Percentiles rank a stretch among this genome's conserved stretches.
phyloP scores from a whole-genome alignment of 768 basidiomycete species.

The Lactarius hatsudake region DNA sequence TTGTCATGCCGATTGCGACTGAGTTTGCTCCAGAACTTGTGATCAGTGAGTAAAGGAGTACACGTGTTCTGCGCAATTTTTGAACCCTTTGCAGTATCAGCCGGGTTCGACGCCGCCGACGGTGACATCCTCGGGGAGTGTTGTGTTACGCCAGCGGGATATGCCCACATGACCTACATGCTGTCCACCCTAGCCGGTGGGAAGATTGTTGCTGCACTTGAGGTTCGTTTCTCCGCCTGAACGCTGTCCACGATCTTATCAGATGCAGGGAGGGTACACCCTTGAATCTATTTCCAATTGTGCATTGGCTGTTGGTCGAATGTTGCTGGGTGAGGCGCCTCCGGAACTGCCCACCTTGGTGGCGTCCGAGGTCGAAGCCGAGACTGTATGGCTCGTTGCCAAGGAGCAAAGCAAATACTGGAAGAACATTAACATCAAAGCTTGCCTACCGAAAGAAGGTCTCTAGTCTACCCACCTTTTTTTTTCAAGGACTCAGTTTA shows the following conservation, averaged over 20 bases:
- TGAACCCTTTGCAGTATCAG: conserved; percentile 64
- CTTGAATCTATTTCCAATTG: conserved; percentile 85
- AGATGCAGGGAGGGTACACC: conserved; percentile 87
- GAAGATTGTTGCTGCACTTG: conserved; percentile 87
- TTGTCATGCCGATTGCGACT: conserved; percentile 95
- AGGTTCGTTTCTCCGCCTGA: conserved; percentile 51
- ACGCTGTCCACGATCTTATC: conserved; percentile 1
- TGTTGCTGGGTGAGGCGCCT: conserved; percentile 89
- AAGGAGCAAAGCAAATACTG: conserved; percentile 87
- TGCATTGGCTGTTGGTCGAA: conserved; percentile 78
- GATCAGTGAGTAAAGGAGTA: conserved; percentile 62
- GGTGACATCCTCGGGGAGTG: conserved; percentile 94
- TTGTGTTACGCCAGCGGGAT: conserved; percentile 86
- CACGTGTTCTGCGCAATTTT: neutral
- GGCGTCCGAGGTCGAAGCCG: conserved; percentile 78
- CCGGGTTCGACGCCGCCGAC: conserved; percentile 94
- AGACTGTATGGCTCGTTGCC: conserved; percentile 87
- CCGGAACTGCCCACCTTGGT: conserved; percentile 67
- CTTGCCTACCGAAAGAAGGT: conserved; percentile 83
- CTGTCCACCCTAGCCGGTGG: conserved; percentile 84
- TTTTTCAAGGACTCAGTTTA: neutral
- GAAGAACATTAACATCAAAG: conserved; percentile 80
- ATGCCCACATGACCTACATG: conserved; percentile 99
- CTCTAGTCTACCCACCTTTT: neutral
- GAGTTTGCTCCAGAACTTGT: conserved; percentile 97